Conservation (phyloP, 495 filamentous ascomycete species). For the Achaetomiella virescens region DNA sequence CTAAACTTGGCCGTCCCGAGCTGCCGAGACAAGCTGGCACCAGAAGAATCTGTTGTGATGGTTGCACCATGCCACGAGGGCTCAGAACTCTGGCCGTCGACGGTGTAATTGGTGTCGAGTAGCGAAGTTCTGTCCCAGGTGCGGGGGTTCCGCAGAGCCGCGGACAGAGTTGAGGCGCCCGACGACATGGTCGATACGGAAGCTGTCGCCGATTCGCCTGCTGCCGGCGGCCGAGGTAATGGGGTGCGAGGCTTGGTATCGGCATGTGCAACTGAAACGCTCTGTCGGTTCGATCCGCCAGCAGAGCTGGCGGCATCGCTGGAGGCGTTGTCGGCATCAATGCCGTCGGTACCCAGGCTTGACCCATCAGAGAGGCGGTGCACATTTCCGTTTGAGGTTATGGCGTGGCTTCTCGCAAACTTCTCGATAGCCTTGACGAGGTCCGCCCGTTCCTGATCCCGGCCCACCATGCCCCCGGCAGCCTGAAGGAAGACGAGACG, state of each 20-base stretch:
- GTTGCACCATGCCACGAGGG: conserved; percentile 24
- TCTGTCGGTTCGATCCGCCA: conserved; percentile 35
- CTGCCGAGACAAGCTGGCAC: conserved; percentile 36
- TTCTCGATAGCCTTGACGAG: conserved; percentile 69
- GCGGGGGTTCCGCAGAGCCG: conserved; percentile 21
- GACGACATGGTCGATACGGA: conserved; percentile 32
- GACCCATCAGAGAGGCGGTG: conserved; percentile 49
- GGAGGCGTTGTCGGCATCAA: conserved; percentile 47
- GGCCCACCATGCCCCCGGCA: conserved; percentile 74
- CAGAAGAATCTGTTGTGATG: conserved; percentile 28
- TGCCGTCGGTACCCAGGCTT: conserved; percentile 49
- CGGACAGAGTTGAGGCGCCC: conserved; percentile 33
- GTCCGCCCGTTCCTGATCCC: conserved; percentile 60
- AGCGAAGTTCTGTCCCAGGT: conserved; percentile 35
- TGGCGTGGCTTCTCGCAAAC: conserved; percentile 53
- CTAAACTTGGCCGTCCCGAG: conserved; percentile 53
- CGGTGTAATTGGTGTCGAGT: conserved; percentile 28
- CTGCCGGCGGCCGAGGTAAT: background rate
- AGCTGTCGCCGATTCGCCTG: background rate
- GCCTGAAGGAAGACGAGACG: conserved; percentile 78
- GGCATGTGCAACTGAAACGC: conserved; percentile 40
- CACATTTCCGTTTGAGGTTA: conserved; percentile 39
- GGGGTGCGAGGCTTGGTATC: conserved; percentile 6
- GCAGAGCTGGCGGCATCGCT: conserved; percentile 46
- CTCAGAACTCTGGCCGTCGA: conserved; percentile 29